Evolutionary conservation across 495 filamentous ascomycete genomes (phyloP), one percentile per base, ranked within the genome.

Genomic region (Penicillium bovifimosum): DNA sequence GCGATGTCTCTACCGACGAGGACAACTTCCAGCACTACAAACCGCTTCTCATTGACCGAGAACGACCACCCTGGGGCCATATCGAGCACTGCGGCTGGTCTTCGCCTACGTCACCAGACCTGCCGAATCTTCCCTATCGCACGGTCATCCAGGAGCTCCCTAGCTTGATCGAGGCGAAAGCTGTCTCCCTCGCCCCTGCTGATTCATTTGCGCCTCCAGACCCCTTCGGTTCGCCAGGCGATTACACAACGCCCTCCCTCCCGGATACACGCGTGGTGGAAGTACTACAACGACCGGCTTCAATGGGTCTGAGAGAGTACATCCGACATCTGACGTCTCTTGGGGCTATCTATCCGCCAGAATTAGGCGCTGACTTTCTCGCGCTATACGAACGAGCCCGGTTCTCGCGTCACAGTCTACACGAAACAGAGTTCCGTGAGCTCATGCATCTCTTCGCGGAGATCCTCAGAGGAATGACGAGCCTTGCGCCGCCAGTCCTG

Each of bases 121-220:
- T 95, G 2, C 83, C 90, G 5, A 82, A 91, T 56, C 68, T 96
- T 9, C 83, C 91, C 40, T 96, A 92, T 64, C 75, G 75, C 34
- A 81, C 79, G 0, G 88, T 98, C n/a, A 80, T 98, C 10, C 72
- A 76, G 16, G 95, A 97, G 71, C 75, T 98, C 11, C 88, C 92
- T 2, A 86, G 96, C 60, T 76, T 98, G 18, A 90, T 98, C 51
- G 93, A 98, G 68, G 91, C 90, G 0, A 91, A 91, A 69, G 93
- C 91, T 6, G 83, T 93, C 10, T 87, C 90, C 1, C 76, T 93
- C 34, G 89, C 89, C 2, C 87, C 87, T 1, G 68, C 77, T 0
- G 85, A 91, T 55, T 74, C 76, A 3, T 50, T 57, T 3, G 39
- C 52, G 4, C 26, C 56, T 5, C 44, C 29, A 4, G 26, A 60